Evolutionary conservation across 306 rosid genomes (phyloP), one percentile per base, ranked within the genome.

Genomic region (Inga laurina): DNA sequence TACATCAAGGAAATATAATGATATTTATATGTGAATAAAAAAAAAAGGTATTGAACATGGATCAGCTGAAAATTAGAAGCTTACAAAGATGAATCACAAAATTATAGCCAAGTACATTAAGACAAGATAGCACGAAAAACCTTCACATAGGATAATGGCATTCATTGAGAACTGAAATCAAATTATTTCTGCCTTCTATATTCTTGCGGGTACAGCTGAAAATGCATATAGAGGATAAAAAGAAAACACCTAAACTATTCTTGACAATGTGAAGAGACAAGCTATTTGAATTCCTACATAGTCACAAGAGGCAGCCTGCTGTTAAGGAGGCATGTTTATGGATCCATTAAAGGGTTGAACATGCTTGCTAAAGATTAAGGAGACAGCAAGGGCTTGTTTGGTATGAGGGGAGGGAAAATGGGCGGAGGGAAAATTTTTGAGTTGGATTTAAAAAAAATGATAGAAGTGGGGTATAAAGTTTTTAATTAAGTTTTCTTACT

Each of bases 331-430:
- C 67, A 56, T 81, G 49, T 68, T 71, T 24, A 64, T 15, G 8
- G 0, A 30, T 70, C 79, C 76, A 62, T 84, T 76, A 45, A 74
- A 41, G 45, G 35, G 18, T 34, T 52, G 52, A 49, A 72, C 82
- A 72, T 41, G 74, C 72, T 43, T 77, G 66, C 59, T 54, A 72
- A 77, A 39, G 65, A 52, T 37, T 52, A 52, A 82, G 32, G 37
- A 51, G 71, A 76, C 8, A 71, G 39, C 67, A 52, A 65, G 10
- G 10, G 43, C 30, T 27, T 27, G 30, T 27, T 27, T 27, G 30
- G 30, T 27, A 27, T 27, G 30, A 27, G 30, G 30, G 30, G 30
- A 27, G 30, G 30, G 30, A 27, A 27, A 27, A 1, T 27, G 30
- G 30, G 30, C 30, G 1, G 27, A 27, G 27, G 27, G 27, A 1